phyloP scores from a whole-genome alignment of 192 early-diverging fungal genomes.

The Rhizoclosmatium globosum region DNA sequence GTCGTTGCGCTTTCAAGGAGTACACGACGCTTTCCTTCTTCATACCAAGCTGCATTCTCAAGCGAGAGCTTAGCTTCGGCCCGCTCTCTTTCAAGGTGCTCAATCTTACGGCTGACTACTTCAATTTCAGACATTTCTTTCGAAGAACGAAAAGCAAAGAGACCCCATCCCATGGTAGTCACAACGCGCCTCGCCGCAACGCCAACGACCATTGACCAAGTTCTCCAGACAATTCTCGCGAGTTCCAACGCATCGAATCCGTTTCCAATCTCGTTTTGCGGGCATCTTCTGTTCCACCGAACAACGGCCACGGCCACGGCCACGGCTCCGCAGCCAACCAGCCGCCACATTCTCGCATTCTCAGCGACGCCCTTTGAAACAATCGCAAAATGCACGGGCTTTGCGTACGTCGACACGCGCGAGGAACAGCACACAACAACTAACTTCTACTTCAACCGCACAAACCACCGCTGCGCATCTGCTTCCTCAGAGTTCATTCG shows the following conservation, averaged over 20 bases:
- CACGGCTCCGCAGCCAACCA: not conserved
- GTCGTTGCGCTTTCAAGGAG: constrained; percentile 2
- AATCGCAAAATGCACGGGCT: not conserved
- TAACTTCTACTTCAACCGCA: not conserved
- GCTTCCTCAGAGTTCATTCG: not conserved
- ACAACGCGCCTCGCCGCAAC: not conserved
- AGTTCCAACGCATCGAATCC: not conserved
- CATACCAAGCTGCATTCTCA: not conserved
- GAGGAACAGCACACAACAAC: not conserved
- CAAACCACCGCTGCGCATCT: not conserved
- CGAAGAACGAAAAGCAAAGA: not conserved
- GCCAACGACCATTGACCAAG: not conserved
- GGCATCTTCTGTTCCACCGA: constrained; percentile 2
- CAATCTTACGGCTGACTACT: constrained; percentile 1
- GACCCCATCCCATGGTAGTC: constrained; percentile 5
- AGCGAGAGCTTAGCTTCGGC: constrained; percentile 4
- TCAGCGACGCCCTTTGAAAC: not conserved
- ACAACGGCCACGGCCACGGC: too few species aligned
- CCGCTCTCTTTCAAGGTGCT: not conserved
- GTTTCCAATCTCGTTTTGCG: not conserved
- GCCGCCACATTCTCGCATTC: not conserved
- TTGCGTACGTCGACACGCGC: not conserved
- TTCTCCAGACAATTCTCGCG: not conserved
- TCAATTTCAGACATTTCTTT: not conserved
- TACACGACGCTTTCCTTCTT: not conserved